phyloP scores from a whole-genome alignment of 306 rosid genomes.

The Malus fusca region DNA sequence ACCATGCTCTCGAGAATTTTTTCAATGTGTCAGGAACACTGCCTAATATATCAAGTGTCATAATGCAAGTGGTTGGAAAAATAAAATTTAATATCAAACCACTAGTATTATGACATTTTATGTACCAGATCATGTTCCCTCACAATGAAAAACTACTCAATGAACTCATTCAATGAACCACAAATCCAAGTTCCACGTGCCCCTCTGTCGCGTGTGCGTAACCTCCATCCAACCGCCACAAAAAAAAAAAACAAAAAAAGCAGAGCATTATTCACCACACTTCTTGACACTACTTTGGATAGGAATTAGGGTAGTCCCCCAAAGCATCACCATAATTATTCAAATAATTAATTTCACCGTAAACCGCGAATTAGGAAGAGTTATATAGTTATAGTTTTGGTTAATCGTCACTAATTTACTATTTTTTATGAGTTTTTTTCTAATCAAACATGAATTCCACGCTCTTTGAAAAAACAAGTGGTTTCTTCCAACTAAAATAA shows the following conservation, averaged over 20 bases:
- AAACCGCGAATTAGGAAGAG: not conserved
- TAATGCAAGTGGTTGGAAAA: too few species aligned
- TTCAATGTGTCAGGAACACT: too few species aligned
- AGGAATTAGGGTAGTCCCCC: not conserved
- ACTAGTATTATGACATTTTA: too few species aligned
- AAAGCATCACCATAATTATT: not conserved
- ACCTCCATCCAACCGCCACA: not conserved
- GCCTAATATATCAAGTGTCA: too few species aligned
- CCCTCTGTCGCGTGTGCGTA: constrained; percentile 9
- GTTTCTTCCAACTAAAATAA: not conserved
- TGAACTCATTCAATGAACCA: constrained; percentile 37
- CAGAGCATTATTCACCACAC: not conserved
- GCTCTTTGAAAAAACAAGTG: not conserved
- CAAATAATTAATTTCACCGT: not conserved
- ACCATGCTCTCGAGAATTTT: not conserved
- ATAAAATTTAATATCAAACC: too few species aligned
- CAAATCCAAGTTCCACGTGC: constrained; percentile 9
- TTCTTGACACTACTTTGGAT: not conserved
- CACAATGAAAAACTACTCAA: too few species aligned
- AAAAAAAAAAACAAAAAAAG: not conserved
- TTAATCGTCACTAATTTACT: not conserved
- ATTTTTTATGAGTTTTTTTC: not conserved
- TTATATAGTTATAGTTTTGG: too few species aligned
- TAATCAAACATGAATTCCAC: not conserved
- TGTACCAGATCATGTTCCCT: too few species aligned